Base-by-base conservation (phyloP, 768 basidiomycete species). In the Macrolepiota albuminosa region DNA sequence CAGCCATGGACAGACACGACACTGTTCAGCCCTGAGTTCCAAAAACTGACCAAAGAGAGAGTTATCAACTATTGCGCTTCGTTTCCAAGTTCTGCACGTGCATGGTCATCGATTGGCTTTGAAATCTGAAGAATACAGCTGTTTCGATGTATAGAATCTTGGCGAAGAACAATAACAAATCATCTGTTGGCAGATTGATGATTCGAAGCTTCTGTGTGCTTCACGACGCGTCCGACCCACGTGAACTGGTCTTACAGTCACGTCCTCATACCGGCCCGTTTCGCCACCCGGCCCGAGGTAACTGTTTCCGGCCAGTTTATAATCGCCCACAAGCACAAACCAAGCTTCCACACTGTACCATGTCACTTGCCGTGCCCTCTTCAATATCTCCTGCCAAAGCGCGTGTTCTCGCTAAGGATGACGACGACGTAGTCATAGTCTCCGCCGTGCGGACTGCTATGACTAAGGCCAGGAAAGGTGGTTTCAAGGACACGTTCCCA, bases 401-500 rank as follows among this genome's bases (percentile, higher is more conserved):
- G 29, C 78, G 78, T 62, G 67, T 93, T 29, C 82, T 93, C 50
- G 76, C 83, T 67, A 88, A 91, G 78, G 76, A 82, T 67, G 89
- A 89, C 63, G 81, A 92, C 70, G 94, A 96, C 72, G 88, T 98
- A 18, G 96, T 98, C 62, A 89, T 98, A 70, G 85, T 93, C 66
- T 77, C 85, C 16, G 95, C 95, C 21, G 83, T 93, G 48, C 87
- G 97, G 62, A 93, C 95, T 51, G 91, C 97, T 26, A 81, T 96
- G 57, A 97, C 95, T 26, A 96, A 94, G 83, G 84, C 84, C 33
- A 86, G 80, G 70, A 95, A 93, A 70, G 94, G 94, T 56, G 92
- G 90, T 18, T 95, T 94, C 82, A 93, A 93, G 73, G 92, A 95
- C 74, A 94, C 91, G 45, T 82, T 84, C 51, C 89, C 92, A 4